Base-by-base conservation (phyloP, 192 early-diverging fungal genomes). In the Paraglomus brasilianum region DNA sequence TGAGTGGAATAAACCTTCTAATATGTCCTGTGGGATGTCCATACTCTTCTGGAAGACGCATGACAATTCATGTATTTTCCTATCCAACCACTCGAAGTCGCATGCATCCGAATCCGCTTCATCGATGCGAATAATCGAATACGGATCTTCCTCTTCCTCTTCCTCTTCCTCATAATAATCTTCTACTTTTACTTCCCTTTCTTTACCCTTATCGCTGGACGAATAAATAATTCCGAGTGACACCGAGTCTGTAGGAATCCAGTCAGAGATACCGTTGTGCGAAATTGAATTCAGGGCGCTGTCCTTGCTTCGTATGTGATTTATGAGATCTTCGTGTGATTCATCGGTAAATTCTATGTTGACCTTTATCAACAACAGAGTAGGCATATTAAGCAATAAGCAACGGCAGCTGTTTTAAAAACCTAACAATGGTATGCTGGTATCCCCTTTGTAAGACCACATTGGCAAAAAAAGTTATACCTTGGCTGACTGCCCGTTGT, bases 11-110 rank as follows among this genome's bases (percentile, higher is more conserved):
- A 61, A 43, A n/a, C 40, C 59, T 61, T 61, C 59, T 19, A 61
- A 45, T 2, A 61, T 43, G 45, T 61, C 59, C 19, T 17, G n/a
- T 8, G 58, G 58, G 6, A 60, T 60, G 24, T 60, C 58, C 19
- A 15, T 41, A 17, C 43, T 61, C 22, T 17, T 30, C 21, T 61
- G 59, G 45, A 61, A 60, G 15, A 61, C n/a, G 41, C 41, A 44
- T 61, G 59, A 40, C n/a, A 61, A 9, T 43, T 61, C 59, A 15
- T 61, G 40, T 10, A 61, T 19, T 43, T 61, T 61, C 4, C 59
- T 8, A 42, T 17, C 21, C 41, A 61, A 19, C 58, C 58, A 60
- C n/a, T 60, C 58, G 43, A 38, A 9, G 45, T 61, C 40, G 22
- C n/a, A 17, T 8, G 15, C 8, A 43, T 61, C 59, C 21, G 41